These are phyloP conservation scores for Chlamydomonas incerta DNA, from an alignment of 139 green algal species.

Conservation along the genomic window DNA sequence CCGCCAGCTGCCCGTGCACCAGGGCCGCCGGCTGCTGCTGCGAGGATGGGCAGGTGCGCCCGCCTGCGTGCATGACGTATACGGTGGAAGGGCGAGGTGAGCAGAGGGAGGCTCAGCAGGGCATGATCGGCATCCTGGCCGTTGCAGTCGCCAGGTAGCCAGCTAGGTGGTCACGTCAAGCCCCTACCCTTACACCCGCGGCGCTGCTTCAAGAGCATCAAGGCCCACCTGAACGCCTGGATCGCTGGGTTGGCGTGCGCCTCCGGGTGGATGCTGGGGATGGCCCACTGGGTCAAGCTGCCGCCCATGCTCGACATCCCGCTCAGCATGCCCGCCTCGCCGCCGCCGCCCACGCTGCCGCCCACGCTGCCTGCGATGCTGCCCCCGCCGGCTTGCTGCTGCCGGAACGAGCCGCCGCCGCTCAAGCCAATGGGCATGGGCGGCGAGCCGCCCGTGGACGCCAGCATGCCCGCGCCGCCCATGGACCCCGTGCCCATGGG, in stretches of 20 bases:
- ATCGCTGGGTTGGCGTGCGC: conserved; percentile 14
- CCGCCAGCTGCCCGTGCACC: too few relatives aligned
- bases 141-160: too few relatives aligned
- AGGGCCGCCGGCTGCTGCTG: not conserved
- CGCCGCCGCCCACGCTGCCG: too few relatives aligned
- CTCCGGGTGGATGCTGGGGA: conserved; percentile 27
- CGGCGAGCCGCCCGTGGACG: not conserved
- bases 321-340: too few relatives aligned
- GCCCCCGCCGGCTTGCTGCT: too few relatives aligned
- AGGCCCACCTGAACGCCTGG: conserved; percentile 14
- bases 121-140: too few relatives aligned
- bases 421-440: not conserved
- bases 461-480: not conserved
- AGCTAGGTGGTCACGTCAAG: too few relatives aligned
- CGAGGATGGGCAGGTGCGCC: not conserved
- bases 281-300: not conserved
- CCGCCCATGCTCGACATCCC: too few relatives aligned
- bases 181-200: too few relatives aligned
- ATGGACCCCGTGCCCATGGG: not conserved
- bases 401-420: not conserved
- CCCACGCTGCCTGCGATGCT: too few relatives aligned
- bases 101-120: too few relatives aligned
- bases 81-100: not conserved
- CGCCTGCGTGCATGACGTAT: conserved; percentile 12
- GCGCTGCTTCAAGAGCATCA: too few relatives aligned